Percentiles rank a stretch among this genome's conserved stretches.
These are phyloP conservation scores for Acanthamoeba lenticulata DNA, from an alignment of 208 protist species.

Conservation along the genomic window DNA sequence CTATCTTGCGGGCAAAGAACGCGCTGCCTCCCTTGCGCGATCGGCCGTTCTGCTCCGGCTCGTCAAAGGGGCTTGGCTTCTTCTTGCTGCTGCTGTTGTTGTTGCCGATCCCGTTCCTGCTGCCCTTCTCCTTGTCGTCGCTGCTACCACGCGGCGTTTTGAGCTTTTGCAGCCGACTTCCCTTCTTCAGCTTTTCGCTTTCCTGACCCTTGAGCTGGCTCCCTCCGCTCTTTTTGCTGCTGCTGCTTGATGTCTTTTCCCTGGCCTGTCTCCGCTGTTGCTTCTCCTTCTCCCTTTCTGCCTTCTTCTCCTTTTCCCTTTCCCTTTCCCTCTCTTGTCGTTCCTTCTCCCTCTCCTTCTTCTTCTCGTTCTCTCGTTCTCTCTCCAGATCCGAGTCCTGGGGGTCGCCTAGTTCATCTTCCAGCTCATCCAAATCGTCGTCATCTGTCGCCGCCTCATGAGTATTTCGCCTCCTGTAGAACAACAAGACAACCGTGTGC, in stretches of 20 bases:
- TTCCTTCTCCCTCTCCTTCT: slow-evolving; percentile 19
- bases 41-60: not conserved
- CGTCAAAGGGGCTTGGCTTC: not conserved
- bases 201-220: not conserved
- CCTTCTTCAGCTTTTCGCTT: not conserved
- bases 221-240: not conserved
- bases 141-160: not conserved
- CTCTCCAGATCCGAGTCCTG: not conserved
- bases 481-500: not conserved
- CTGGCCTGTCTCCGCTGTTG: not conserved
- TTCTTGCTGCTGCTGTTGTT: not conserved
- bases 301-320: not conserved
- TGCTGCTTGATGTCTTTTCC: not conserved
- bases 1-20: not conserved
- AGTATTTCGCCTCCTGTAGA: not conserved
- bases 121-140: not conserved
- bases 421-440: not conserved
- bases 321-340: not conserved
- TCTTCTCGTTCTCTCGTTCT: not conserved
- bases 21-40: not conserved
- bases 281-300: not conserved
- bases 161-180: not conserved
- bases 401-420: slow-evolving; percentile 1
- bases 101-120: not conserved
- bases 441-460: not conserved